Percentiles rank a stretch among this genome's conserved stretches.
Evolutionary conservation across 176 grass and related monocot genomes (phyloP).

Genomic region (Hordeum vulgare): MorexV3_pseudomolecules_assembly NC_058524.1:172305292-172305791

Average conservation of each 20-base stretch:
- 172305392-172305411: neutral
- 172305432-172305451: too few relatives aligned
- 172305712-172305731: neutral
- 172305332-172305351: too few relatives aligned
- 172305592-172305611: neutral
- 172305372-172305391: neutral
- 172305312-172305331: too few relatives aligned
- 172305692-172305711: neutral
- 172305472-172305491: neutral
- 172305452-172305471: too few relatives aligned
- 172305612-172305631: neutral
- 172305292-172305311: neutral
- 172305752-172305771: neutral
- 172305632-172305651: neutral
- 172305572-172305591: neutral
- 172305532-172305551: neutral
- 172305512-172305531: neutral
- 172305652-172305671: neutral
- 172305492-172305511: neutral
- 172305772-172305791: neutral
- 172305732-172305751: slow-evolving; percentile 16
- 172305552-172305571: neutral
- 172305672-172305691: neutral
- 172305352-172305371: too few relatives aligned
- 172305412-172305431: too few relatives aligned